Conservation (phyloP, 2,329 filamentous ascomycete species). For the Neofusicoccum ribis region DNA sequence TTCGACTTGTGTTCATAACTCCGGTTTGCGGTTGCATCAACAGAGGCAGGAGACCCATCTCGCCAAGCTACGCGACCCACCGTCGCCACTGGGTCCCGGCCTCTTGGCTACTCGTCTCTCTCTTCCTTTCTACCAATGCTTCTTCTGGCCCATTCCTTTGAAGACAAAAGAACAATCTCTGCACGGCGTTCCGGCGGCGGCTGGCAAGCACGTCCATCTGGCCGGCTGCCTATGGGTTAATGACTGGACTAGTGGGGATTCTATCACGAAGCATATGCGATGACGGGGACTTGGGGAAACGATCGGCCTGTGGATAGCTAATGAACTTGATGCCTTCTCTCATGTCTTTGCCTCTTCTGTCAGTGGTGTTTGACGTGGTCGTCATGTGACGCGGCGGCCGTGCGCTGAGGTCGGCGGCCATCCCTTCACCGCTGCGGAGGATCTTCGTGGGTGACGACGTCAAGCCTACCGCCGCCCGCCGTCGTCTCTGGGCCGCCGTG, state of each 20-base stretch:
- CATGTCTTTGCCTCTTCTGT: background rate
- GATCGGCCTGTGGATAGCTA: constrained; percentile 40
- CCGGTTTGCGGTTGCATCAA: background rate
- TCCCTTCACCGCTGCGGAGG: constrained; percentile 11
- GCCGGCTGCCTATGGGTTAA: constrained; percentile 4
- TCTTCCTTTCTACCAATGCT: constrained; percentile 2
- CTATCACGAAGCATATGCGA: constrained; percentile 14
- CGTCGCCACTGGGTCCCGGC: background rate
- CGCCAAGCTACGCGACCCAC: background rate
- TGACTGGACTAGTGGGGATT: background rate
- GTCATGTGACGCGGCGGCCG: constrained; percentile 6
- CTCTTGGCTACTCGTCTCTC: constrained; percentile 1
- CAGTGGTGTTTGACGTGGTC: constrained; percentile 4
- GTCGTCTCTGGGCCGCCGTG: too few species aligned
- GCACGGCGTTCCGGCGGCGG: constrained; percentile 15
- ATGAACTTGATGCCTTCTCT: constrained; percentile 29
- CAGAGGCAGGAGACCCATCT: background rate
- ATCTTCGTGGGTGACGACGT: constrained; percentile 1
- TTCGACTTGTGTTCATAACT: constrained; percentile 12
- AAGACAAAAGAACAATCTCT: constrained; percentile 14
- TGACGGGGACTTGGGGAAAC: constrained; percentile 23
- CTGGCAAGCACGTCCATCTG: constrained; percentile 1
- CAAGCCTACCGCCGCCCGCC: background rate
- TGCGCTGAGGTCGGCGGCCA: background rate
- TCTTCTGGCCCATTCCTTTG: constrained; percentile 10